These are phyloP conservation scores for Vitis hybrid DNA, from an alignment of 177 flowering plant genomes.

Conservation along the genomic window DNA sequence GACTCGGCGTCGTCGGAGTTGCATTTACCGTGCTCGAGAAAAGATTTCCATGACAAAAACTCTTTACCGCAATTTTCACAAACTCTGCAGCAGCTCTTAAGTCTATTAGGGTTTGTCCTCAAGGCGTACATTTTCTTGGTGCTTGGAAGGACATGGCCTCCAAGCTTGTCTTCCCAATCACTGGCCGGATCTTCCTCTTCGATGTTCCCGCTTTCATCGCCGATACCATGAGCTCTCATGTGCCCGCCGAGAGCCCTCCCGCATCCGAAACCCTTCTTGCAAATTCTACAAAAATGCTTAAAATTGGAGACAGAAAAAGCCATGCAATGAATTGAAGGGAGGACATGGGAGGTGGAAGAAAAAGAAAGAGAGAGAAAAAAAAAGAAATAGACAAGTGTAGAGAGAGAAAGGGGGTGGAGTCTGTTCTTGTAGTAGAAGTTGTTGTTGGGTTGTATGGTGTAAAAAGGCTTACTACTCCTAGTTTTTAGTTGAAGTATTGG, in stretches of 20 bases:
- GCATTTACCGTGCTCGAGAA: slow-evolving; percentile 90
- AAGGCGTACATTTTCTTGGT: slow-evolving; percentile 73
- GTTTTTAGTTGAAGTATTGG: slow-evolving; percentile 61
- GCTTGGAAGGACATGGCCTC: slow-evolving; percentile 29
- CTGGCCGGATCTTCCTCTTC: slow-evolving; percentile 62
- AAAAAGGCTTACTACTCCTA: slow-evolving; percentile 37
- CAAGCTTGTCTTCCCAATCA: slow-evolving; percentile 68
- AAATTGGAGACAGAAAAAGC: slow-evolving; percentile 48
- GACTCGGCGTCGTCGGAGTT: slow-evolving; percentile 55
- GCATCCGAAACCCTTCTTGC: slow-evolving; percentile 91
- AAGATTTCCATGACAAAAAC: slow-evolving; percentile 88
- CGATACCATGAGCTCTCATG: slow-evolving; percentile 97
- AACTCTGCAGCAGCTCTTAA: slow-evolving; percentile 55
- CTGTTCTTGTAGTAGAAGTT: slow-evolving; percentile 42
- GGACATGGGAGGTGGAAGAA: neutral
- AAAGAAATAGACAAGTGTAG: neutral
- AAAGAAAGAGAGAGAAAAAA: neutral
- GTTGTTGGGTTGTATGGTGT: slow-evolving; percentile 47
- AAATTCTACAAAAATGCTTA: slow-evolving; percentile 80
- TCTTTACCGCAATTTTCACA: slow-evolving; percentile 93
- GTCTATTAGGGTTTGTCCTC: slow-evolving; percentile 75
- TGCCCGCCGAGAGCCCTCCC: slow-evolving; percentile 97
- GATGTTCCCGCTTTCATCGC: slow-evolving; percentile 47
- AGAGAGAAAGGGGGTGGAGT: slow-evolving; percentile 12
- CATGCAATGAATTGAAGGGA: slow-evolving; percentile 27